These are phyloP conservation scores for Sclerotinia sclerotiorum DNA, from an alignment of 2,329 filamentous ascomycete genomes.

Conservation along the genomic window DNA sequence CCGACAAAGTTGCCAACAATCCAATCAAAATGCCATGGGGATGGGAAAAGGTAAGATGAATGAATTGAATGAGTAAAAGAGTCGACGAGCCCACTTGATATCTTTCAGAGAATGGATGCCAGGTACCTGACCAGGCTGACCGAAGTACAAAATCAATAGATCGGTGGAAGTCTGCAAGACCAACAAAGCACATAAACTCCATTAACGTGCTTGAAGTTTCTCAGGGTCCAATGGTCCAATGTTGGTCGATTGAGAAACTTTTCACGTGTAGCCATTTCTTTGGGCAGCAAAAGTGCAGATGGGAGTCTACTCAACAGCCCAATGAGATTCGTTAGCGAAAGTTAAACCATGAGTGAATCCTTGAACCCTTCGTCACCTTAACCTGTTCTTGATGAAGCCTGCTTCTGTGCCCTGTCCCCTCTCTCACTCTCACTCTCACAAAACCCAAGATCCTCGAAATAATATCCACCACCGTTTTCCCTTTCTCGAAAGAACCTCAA, in stretches of 20 bases:
- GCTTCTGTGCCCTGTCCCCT: background rate
- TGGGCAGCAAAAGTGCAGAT: slow-evolving; percentile 1
- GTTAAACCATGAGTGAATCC: background rate
- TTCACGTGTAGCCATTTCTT: slow-evolving; percentile 1
- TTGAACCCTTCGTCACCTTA: slow-evolving; percentile 10
- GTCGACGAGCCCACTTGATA: too few relatives aligned
- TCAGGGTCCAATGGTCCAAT: too few relatives aligned
- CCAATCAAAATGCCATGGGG: background rate
- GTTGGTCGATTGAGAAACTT: background rate
- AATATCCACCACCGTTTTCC: background rate
- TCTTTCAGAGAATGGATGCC: too few relatives aligned
- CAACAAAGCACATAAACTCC: background rate
- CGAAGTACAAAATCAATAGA: background rate
- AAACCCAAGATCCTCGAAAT: background rate
- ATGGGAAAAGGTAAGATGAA: background rate
- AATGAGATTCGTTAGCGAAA: background rate
- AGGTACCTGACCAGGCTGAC: too few relatives aligned
- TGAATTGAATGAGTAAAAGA: too few relatives aligned
- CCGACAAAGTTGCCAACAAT: background rate
- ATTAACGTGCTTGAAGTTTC: too few relatives aligned
- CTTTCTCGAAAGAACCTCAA: background rate
- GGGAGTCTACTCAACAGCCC: background rate
- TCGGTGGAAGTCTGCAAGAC: background rate
- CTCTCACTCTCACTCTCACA: background rate
- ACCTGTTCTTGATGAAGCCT: slow-evolving; percentile 8